Base-by-base conservation (phyloP, 768 basidiomycete species). In the Astraeus odoratus region DNA sequence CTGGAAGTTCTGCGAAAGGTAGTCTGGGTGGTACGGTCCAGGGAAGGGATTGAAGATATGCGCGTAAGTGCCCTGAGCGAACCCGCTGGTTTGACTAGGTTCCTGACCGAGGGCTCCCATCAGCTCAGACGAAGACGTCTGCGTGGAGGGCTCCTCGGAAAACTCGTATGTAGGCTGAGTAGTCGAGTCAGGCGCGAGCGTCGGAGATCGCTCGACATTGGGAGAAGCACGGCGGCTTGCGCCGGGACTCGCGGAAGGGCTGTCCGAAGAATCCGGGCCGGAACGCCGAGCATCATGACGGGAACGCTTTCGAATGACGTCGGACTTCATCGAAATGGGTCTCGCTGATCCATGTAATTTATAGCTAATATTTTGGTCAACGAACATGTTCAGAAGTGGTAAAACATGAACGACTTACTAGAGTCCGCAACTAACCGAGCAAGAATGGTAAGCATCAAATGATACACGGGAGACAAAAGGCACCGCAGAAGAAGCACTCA, bases 261-360 rank as follows among this genome's bases (percentile, higher is more conserved):
- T 85, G 48, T 86, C 83, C 39, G 80, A 74, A 18, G 69, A 60
- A 34, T 68, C 71, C 49, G 67, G 68, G 13, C 74, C 75, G 43
- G 67, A 54, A 16, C 83, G 76, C 27, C 85, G 77, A 18, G 83
- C 81, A 48, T 90, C 86, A 53, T 89, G 86, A 1, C 88, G 72
- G 2, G 88, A 86, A 31, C 89, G 81, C 59, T 91, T 91, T 49
- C 88, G 84, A 52, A 92, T 88, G 27, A 90, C 81, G 51, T 92
- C 89, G 4, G 86, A 89, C 61, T 91, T 91, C 88, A 92, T 91
- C 7, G 85, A 87, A 49, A 90, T 87, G 2, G 89, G 89, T 20
- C 89, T 81, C 1, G 84, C 81, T 16, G 87, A 82, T 15, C 89
- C 88, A 60, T 91, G 86, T 2, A 91, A 69, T 61, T 91, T 91